Evolutionary conservation across 2,329 filamentous ascomycete species (phyloP), one percentile per base, ranked within the genome.

Genomic region (Fragosphaeria purpurea): DNA sequence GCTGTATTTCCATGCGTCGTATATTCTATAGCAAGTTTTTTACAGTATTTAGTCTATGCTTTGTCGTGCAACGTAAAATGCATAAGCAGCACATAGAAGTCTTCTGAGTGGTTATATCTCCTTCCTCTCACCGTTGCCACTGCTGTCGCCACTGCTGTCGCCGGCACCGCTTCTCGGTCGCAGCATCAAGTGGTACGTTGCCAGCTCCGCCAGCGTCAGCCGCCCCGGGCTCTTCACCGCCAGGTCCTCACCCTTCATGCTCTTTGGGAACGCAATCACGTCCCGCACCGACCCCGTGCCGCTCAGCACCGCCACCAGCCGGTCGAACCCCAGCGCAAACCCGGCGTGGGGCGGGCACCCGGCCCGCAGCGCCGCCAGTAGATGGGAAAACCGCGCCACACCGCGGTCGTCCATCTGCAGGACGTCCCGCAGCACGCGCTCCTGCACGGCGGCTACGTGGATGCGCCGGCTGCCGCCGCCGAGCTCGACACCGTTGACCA

Each of bases 231-330:
- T 87, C 59, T 80, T 82, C 3, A 95, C 88, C 66, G 95, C 78
- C 51, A 81, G 67, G 68, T 98, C 93, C 62, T 95, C 86, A 1
- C 93, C 90, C 63, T 83, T 89, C 54, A 88, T 89, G 55, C 81
- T 90, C 73, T 98, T 98, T 0, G 93, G 94, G 62, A 98, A 98
- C 0, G 90, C 90, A 66, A 98, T 96, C 2, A 98, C 91, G 69
- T 98, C 91, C 53, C 87, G 75, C 4, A 98, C 85, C 1, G 85
- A 89, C 9, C 85, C 75, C 35, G 78, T 83, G 1, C 83, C 85
- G 30, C 85, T 78, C 73, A 98, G 78, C 1, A 95, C 71, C 0
- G 91, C 85, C 40, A 93, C 75, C 46, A 98, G 67, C 4, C 93
- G 76, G 65, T 98, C 93, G 63, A 96, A 95, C 0, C 93, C 93